Evolutionary conservation across 202 grass and related monocot species (phyloP).

Genomic region (Carex arenaria): DNA sequence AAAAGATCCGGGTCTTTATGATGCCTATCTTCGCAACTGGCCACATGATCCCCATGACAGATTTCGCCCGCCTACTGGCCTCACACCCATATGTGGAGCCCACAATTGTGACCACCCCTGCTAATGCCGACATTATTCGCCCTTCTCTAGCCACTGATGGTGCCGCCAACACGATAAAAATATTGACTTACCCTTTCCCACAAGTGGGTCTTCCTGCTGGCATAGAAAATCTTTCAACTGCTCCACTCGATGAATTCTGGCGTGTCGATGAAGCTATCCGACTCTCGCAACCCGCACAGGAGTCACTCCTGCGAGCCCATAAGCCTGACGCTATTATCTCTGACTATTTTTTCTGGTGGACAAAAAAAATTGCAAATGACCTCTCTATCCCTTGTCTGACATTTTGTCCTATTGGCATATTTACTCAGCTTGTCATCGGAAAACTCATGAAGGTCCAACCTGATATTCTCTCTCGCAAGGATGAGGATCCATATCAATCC

Average conservation of each 20-base stretch:
- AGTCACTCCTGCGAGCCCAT: not conserved
- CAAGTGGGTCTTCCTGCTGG: conserved; percentile 38
- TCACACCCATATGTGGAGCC: conserved; percentile 21
- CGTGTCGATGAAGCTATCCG: conserved; percentile 21
- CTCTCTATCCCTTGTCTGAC: conserved; percentile 31
- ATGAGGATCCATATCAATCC: conserved; percentile 19
- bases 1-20: conserved; percentile 33
- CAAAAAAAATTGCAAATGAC: conserved; percentile 29
- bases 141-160: not conserved
- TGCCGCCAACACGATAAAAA: not conserved
- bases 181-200: conserved; percentile 38
- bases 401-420: conserved; percentile 44
- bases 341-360: conserved; percentile 37
- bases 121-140: conserved; percentile 24
- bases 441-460: conserved; percentile 1
- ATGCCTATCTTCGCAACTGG: conserved; percentile 47
- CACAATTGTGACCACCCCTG: conserved; percentile 35
- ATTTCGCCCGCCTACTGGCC: conserved; percentile 29
- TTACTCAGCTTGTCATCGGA: conserved; percentile 25
- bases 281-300: conserved; percentile 4
- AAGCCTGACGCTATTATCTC: conserved; percentile 22
- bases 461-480: not conserved
- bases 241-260: conserved; percentile 25
- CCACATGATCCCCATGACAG: conserved; percentile 41
- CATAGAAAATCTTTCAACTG: conserved; percentile 35